Base-by-base conservation (phyloP, 225 moss, liverwort and hornwort species). In the Rhytidiadelphus loreus region DNA sequence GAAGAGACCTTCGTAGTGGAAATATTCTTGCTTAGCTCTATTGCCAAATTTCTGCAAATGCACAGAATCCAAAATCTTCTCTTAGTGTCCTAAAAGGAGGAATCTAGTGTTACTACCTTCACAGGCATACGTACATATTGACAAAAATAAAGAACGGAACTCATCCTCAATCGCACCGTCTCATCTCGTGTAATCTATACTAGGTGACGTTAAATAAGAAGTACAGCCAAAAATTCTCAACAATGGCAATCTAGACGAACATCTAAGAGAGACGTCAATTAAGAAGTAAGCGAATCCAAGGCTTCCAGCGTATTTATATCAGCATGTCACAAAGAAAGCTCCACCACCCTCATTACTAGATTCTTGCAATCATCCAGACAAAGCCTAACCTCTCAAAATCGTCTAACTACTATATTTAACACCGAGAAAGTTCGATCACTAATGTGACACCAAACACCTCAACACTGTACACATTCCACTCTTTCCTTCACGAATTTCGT, bases 1-100 rank as follows among this genome's bases (percentile, higher is more conserved):
- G 84, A 97, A 95, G 41, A 97, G 85, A 63, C 93, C 93, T 83
- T 99, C 98, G 84, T 96, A 97, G 57, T 93, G 89, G 80, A 90
- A 90, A 87, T 96, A 99, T 75, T 96, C 93, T 74, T 93, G 80
- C 84, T 89, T 89, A 87, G 84, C 94, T 77, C 90, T 95, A 89
- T 93, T 87, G 63, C 92, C 87, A 87, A 88, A 84, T 86, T 93
- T 91, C 98, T 99, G 93, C 88, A 92, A 39, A 88, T 14, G 81
- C 88, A 90, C 77, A 74, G n/a, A 86, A 18, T 76, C 88, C 87
- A 83, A 86, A 78, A 56, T 71, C 83, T 63, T 80, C 81, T 74
- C 60, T 89, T 55, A 91, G 86, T 52, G 35, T 53, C 53, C 83
- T 56, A 17, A 70, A 48, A 81, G 59, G 33, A 60, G n/a, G 41